Evolutionary conservation across 2,329 filamentous ascomycete species (phyloP).

Genomic region (Verticillium albo-atrum): DNA sequence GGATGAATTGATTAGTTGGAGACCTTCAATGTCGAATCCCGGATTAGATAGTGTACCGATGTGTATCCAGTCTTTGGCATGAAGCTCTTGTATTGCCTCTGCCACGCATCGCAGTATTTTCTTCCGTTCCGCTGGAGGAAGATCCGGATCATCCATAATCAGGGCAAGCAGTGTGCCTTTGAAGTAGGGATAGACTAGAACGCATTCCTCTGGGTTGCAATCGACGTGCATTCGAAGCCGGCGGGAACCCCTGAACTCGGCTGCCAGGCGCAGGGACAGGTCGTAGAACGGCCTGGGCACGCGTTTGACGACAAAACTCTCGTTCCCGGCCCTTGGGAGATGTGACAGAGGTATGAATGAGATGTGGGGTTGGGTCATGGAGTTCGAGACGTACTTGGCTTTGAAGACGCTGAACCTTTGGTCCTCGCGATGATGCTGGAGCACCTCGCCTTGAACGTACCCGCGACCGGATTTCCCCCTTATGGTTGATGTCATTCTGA

Average conservation of each 20-base stretch:
- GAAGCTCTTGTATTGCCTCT: constrained; percentile 29
- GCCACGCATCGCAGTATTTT: constrained; percentile 25
- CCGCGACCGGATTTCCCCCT: constrained; percentile 28
- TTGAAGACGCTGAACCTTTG: constrained; percentile 20
- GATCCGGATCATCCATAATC: constrained; percentile 22
- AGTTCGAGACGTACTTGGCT: constrained; percentile 24
- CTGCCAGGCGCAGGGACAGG: constrained; percentile 23
- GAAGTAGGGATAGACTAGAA: constrained; percentile 30
- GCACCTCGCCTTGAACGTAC: constrained; percentile 24
- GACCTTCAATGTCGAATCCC: constrained; percentile 11
- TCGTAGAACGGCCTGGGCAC: constrained; percentile 24
- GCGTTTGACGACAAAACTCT: constrained; percentile 27
- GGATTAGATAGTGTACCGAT: constrained; percentile 19
- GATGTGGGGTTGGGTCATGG: constrained; percentile 9
- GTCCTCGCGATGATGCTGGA: constrained; percentile 18
- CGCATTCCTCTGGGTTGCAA: constrained; percentile 23
- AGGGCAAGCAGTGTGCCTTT: constrained; percentile 24
- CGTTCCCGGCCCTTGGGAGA: constrained; percentile 20
- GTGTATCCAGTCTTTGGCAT: constrained; percentile 29
- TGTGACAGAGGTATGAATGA: constrained; percentile 7
- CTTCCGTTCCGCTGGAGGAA: constrained; percentile 21
- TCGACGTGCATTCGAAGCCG: constrained; percentile 30
- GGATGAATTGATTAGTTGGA: constrained; percentile 15
- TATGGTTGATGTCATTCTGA: constrained; percentile 27
- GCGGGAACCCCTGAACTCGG: constrained; percentile 22